Evolutionary conservation across 306 rosid genomes (phyloP).

Genomic region (Inga laurina): DNA sequence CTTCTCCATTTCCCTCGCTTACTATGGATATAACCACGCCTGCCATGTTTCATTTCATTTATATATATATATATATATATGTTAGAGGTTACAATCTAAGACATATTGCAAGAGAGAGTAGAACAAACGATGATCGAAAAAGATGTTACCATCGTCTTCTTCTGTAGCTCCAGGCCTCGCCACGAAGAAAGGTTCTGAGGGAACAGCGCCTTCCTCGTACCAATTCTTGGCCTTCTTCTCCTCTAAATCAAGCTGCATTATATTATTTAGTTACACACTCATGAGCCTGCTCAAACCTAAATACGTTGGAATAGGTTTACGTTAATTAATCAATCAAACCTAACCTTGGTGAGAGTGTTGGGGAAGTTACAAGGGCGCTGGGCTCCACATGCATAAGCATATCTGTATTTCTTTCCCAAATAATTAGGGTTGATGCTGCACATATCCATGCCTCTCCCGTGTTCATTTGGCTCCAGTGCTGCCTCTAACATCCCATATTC

Average conservation of each 20-base stretch:
- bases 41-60: conserved; percentile 27
- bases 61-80: background rate
- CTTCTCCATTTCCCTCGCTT: conserved; percentile 78
- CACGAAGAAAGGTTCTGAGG: conserved; percentile 91
- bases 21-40: conserved; percentile 89
- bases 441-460: conserved; percentile 95
- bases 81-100: background rate
- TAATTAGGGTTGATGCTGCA: conserved; percentile 82
- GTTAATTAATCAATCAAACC: too few relatives aligned
- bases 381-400: conserved; percentile 97
- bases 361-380: conserved; percentile 94
- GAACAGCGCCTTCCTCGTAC: conserved; percentile 79
- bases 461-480: conserved; percentile 88
- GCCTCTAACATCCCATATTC: conserved; percentile 68
- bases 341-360: conserved; percentile 89
- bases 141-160: conserved; percentile 78
- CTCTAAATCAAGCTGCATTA: conserved; percentile 68
- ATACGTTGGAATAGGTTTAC: background rate
- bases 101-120: background rate
- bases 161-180: conserved; percentile 88
- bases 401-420: conserved; percentile 79
- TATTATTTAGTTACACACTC: background rate
- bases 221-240: conserved; percentile 72
- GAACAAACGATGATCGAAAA: background rate
- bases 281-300: background rate